phyloP scores from a whole-genome alignment of 2,329 filamentous ascomycete species.

The Pseudogymnoascus sp. region DNA sequence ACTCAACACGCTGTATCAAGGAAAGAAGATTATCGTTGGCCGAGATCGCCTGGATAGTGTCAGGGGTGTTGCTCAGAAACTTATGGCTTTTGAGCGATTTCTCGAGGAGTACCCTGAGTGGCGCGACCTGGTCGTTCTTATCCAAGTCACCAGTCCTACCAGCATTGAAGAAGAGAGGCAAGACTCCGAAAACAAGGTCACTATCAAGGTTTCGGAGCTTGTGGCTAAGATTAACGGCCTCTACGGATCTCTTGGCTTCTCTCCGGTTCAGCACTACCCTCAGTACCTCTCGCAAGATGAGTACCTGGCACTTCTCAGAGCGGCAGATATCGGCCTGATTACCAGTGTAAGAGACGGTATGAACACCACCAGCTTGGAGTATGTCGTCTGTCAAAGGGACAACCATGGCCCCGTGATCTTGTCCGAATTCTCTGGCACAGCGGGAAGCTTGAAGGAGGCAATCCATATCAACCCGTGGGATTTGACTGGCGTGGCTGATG shows the following conservation, averaged over 20 bases:
- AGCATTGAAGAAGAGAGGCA: constrained; percentile 72
- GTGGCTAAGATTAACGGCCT: constrained; percentile 87
- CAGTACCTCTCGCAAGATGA: constrained; percentile 86
- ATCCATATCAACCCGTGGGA: constrained; percentile 98
- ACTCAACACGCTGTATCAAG: constrained; percentile 71
- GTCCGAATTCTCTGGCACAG: constrained; percentile 93
- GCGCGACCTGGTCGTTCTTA: constrained; percentile 84
- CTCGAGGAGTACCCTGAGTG: constrained; percentile 85
- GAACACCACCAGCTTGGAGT: constrained; percentile 96
- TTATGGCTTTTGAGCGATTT: constrained; percentile 90
- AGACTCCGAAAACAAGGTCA: constrained; percentile 70
- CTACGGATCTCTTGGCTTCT: constrained; percentile 81
- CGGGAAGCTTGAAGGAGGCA: constrained; percentile 74
- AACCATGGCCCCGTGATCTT: constrained; percentile 82
- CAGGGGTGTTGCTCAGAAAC: constrained; percentile 87
- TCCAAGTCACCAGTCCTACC: constrained; percentile 88
- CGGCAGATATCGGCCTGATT: constrained; percentile 86
- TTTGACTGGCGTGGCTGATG: constrained; percentile 70
- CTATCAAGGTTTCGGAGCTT: constrained; percentile 82
- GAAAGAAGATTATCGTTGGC: constrained; percentile 91
- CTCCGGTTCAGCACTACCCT: constrained; percentile 88
- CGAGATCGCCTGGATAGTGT: constrained; percentile 91
- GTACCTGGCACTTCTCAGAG: constrained; percentile 87
- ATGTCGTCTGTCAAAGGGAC: constrained; percentile 85
- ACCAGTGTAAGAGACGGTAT: constrained; percentile 95